These are phyloP conservation scores for Phytopythium montanum DNA, from an alignment of 352 stramenopile genomes.

Conservation along the genomic window DNA sequence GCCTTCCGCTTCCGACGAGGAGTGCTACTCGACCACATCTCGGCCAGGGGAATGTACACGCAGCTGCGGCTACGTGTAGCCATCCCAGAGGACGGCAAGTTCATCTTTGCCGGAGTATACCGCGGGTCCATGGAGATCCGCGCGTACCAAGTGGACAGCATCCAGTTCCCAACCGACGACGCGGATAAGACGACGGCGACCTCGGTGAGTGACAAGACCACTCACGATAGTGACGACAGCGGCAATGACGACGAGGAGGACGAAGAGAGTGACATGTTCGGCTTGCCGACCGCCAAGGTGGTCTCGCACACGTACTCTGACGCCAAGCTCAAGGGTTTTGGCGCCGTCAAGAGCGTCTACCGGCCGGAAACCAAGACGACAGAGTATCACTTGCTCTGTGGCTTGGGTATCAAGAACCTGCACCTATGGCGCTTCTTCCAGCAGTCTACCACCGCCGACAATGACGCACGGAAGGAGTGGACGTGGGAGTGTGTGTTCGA, in stretches of 20 bases:
- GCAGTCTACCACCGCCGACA: conserved; percentile 16
- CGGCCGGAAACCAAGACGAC: conserved; percentile 34
- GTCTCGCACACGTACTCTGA: conserved; percentile 74
- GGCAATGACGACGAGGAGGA: conserved; percentile 32
- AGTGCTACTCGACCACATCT: conserved; percentile 79
- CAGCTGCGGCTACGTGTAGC: conserved; percentile 78
- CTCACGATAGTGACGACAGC: conserved; percentile 21
- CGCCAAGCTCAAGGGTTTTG: conserved; percentile 83
- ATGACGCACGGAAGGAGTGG: conserved; percentile 29
- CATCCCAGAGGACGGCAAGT: conserved; percentile 72
- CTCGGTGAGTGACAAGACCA: not conserved
- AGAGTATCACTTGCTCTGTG: conserved; percentile 79
- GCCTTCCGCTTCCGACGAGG: conserved; percentile 61
- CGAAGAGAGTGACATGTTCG: conserved; percentile 26
- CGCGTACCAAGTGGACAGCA: conserved; percentile 79
- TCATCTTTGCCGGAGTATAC: conserved; percentile 86
- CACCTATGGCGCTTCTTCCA: conserved; percentile 84
- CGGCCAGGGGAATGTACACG: conserved; percentile 77
- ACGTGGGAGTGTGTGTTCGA: conserved; percentile 85
- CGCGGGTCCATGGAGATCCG: conserved; percentile 85
- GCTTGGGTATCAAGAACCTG: conserved; percentile 85
- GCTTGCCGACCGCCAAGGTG: conserved; percentile 41
- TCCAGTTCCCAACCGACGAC: conserved; percentile 45
- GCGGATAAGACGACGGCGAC: conserved; percentile 7
- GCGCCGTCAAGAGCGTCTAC: conserved; percentile 62